Base-by-base conservation (phyloP, 176 grass and related monocot genomes). In the Ensete glaucum region DNA sequence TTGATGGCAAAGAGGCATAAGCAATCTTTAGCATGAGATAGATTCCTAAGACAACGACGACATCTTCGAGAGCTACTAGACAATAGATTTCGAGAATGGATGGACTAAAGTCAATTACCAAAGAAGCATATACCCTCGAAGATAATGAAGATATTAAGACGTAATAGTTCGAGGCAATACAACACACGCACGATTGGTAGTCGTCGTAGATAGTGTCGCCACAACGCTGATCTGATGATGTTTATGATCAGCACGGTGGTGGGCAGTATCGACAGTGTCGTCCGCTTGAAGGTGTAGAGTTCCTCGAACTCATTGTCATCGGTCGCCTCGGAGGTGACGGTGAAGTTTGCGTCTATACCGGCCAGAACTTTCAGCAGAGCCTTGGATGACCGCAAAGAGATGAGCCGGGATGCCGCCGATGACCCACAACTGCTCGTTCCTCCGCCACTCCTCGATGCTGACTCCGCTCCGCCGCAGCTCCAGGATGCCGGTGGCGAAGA, bases 401-500 rank as follows among this genome's bases (percentile, higher is more conserved):
- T 95, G 96, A 3, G 96, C 91, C 0, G 96, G 95, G 54, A 99
- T 91, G 75, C 96, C 96, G 1, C 96, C 96, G 52, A 99, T 99
- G 78, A 99, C 96, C 96, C 96, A 99, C 84, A 99, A 99, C 75
- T 99, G 96, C 84, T 99, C 96, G 64, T 99, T 99, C 72, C 96
- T 85, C 96, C 96, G 95, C 96, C 96, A 99, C 78, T 99, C 96
- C 86, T 99, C 96, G 19, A 99, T 99, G 88, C 96, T 99, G 73
- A 99, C 96, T 15, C 96, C 96, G 55, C 91, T 99, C 96, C 96
- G 91, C 60, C 88, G 76, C 67, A 99, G 51, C 84, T 99, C 96
- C 9, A 99, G 84, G 82, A 99, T 99, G 66, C 96, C 96, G 56
- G 96, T 99, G 3, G 91, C 90, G 76, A 99, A 99, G 88, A 99